Conservation (phyloP, 306 rosid genomes). For the Trichosanthes cucumerina region DNA sequence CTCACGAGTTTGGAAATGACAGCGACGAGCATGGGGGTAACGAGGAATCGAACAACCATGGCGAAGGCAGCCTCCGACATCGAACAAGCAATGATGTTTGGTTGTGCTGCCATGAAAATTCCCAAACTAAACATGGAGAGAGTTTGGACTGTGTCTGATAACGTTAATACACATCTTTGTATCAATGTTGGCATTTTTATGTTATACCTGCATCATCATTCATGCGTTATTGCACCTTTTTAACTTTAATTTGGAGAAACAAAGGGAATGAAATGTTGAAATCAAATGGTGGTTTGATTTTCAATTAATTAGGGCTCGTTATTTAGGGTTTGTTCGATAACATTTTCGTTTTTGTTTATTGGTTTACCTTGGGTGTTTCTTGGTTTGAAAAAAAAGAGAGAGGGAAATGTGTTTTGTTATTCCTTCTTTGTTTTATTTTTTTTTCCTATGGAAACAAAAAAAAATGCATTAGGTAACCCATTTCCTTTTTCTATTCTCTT, state of each 20-base stretch:
- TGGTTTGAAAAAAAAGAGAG: no score
- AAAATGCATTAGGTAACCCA: no score
- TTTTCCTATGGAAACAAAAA: no score
- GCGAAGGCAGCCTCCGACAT: constrained; percentile 54
- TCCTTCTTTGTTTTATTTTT: no score
- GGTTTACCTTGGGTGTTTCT: background rate
- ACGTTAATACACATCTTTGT: constrained; percentile 50
- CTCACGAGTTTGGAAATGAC: constrained; percentile 47
- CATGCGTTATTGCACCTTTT: background rate
- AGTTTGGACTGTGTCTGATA: constrained; percentile 71
- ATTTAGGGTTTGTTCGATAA: background rate
- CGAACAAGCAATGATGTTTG: constrained; percentile 68
- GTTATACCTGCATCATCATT: constrained; percentile 45
- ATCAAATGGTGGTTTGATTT: no score
- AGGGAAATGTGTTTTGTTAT: no score
- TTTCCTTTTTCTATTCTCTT: no score
- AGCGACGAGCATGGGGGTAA: constrained; percentile 71
- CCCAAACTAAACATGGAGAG: constrained; percentile 88
- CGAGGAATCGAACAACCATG: constrained; percentile 66
- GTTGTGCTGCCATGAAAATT: constrained; percentile 75
- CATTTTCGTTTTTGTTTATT: background rate
- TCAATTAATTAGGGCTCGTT: background rate
- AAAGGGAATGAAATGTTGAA: background rate
- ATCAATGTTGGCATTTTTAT: constrained; percentile 66
- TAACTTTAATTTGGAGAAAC: background rate